Conservation (phyloP, 345 rosid species). For the Arabidopsis thaliana region TAIR10.1 NC_003070.9:27873001-27873500, state of each 20-base stretch:
- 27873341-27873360: too few relatives aligned
- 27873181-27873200: conserved; percentile 43
- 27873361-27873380: too few relatives aligned
- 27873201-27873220: conserved; percentile 6
- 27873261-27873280: conserved; percentile 8
- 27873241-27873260: conserved; percentile 36
- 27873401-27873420: too few relatives aligned
- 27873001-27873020: conserved; percentile 57
- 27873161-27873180: background rate
- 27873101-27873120: conserved; percentile 70
- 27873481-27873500: background rate
- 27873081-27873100: conserved; percentile 57
- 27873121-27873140: conserved; percentile 63
- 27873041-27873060: conserved; percentile 52
- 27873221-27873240: conserved; percentile 29
- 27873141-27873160: conserved; percentile 51
- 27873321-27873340: too few relatives aligned
- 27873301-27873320: conserved; percentile 24
- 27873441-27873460: background rate
- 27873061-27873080: conserved; percentile 54
- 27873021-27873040: conserved; percentile 61
- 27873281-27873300: background rate
- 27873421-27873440: too few relatives aligned
- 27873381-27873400: too few relatives aligned
- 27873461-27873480: background rate